phyloP scores from a whole-genome alignment of 768 basidiomycete genomes.

The Lactifluus volemus region DNA sequence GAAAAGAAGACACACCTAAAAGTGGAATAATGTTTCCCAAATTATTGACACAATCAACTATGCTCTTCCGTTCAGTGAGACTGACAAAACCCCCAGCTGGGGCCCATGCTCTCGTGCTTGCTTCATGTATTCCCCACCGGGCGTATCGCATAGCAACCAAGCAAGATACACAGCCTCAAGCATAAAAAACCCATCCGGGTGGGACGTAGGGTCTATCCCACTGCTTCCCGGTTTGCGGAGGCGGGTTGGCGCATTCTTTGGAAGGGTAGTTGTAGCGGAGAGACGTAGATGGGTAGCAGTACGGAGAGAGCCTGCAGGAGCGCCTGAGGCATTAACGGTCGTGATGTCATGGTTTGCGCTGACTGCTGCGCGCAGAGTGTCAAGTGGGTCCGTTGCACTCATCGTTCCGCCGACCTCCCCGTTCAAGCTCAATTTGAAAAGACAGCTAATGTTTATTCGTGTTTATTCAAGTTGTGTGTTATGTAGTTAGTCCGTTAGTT shows the following conservation, averaged over 20 bases:
- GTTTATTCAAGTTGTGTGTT: too few relatives aligned
- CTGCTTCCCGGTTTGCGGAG: conserved; percentile 56
- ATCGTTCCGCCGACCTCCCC: not conserved
- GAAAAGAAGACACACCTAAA: conserved; percentile 29
- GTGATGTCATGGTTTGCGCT: conserved; percentile 5
- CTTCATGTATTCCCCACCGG: conserved; percentile 83
- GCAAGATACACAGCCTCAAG: conserved; percentile 80
- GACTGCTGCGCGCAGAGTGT: conserved; percentile 15
- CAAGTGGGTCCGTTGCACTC: conserved; percentile 15
- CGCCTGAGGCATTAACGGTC: conserved; percentile 13
- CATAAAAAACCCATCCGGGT: conserved; percentile 57
- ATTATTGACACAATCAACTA: too few relatives aligned
- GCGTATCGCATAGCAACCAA: conserved; percentile 66
- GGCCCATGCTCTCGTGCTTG: conserved; percentile 64
- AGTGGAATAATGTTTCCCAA: conserved; percentile 28
- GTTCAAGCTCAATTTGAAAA: too few relatives aligned
- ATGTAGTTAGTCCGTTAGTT: not conserved
- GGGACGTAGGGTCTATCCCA: conserved; percentile 30
- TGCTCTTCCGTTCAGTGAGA: too few relatives aligned
- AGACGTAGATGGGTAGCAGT: conserved; percentile 61
- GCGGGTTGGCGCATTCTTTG: conserved; percentile 70
- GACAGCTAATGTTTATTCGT: too few relatives aligned
- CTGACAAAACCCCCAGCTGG: conserved; percentile 32
- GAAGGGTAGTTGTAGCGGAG: conserved; percentile 42
- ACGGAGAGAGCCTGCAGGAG: conserved; percentile 39